Percentiles rank a stretch among this genome's conserved stretches.
Conservation (phyloP, 2,329 filamentous ascomycete species). For the Myriosclerotinia curreyana region DNA sequence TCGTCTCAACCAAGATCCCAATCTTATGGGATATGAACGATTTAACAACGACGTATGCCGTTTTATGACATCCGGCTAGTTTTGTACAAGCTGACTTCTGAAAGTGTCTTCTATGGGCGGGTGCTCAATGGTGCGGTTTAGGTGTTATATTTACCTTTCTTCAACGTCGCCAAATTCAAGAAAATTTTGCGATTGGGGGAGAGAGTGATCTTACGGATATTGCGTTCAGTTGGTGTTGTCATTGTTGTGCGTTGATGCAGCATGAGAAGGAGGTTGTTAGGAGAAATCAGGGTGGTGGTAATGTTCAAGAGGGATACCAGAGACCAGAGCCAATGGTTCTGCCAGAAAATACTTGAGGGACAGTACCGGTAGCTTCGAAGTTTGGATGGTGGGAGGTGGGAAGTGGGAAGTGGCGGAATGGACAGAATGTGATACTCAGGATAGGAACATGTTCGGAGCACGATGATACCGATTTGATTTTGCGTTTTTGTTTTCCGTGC, state of each 20-base stretch:
- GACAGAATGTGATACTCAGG: not conserved
- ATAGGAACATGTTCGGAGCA: not conserved
- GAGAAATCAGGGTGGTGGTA: constrained; percentile 16
- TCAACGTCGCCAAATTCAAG: constrained; percentile 30
- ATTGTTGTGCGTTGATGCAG: constrained; percentile 35
- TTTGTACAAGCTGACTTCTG: constrained; percentile 26
- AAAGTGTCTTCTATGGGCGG: constrained; percentile 18
- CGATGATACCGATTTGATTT: not conserved
- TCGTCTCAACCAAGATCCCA: constrained; percentile 30
- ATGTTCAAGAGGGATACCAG: constrained; percentile 23
- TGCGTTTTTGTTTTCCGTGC: not conserved
- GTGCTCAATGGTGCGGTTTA: constrained; percentile 25
- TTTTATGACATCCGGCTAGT: not conserved
- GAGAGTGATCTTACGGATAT: constrained; percentile 40
- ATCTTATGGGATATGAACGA: constrained; percentile 29
- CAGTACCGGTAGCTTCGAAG: not conserved
- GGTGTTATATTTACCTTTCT: constrained; percentile 29
- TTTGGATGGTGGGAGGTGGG: too few species aligned
- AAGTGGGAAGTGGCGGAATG: not conserved
- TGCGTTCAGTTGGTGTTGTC: constrained; percentile 40
- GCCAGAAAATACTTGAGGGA: constrained; percentile 14
- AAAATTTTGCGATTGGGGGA: constrained; percentile 36
- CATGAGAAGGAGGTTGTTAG: constrained; percentile 34
- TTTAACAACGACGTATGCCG: constrained; percentile 30
- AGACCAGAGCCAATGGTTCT: constrained; percentile 25